Base-by-base conservation (phyloP, 1,284 basidiomycete species). In the Apiotrichum akiyoshidainum region DNA sequence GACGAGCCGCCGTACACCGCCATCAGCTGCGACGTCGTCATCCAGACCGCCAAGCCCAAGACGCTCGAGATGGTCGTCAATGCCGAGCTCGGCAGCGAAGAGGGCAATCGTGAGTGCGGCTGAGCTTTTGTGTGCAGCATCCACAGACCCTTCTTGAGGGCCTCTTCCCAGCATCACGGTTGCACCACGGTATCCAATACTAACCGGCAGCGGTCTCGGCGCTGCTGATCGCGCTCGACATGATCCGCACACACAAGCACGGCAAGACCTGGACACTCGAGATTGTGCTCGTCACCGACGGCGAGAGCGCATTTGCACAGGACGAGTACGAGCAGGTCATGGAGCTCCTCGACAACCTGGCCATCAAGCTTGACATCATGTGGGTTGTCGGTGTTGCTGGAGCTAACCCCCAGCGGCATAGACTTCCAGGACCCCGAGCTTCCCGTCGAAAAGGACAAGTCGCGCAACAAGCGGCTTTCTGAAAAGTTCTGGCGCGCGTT, bases 141-240 rank as follows among this genome's bases (percentile, higher is more conserved):
- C 7, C 26, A 4, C 26, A 7, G 7, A 7, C 26, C 26, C 7
- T 7, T 31, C 26, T 31, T 4, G 26, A 31, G 3, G n/a, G n/a
- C n/a, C n/a, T 4, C 26, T 31, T 7, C 7, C 26, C 26, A 31
- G 26, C 26, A 31, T 3, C 26, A 3, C 26, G 26, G 7, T 31
- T 31, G 3, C 7, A n/a, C n/a, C 4, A 10, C 19, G 45, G 10
- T 42, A 40, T 34, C 3, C n/a, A 14, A 9, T 21, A 35, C 57
- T 58, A 26, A 61, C 42, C 41, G 8, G 54, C 57, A 95, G 92
- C 92, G 5, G 82, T 96, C 51, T 90, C 93, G 65, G 92, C 87
- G 2, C 77, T 96, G 41, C 87, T 95, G 63, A 91, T 94, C 13
- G 90, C 83, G 1, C 83, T 92, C 54, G 86, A 93, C 73, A 87